phyloP scores from a whole-genome alignment of 1,284 basidiomycete genomes.

The Ganoderma resinaceum region DNA sequence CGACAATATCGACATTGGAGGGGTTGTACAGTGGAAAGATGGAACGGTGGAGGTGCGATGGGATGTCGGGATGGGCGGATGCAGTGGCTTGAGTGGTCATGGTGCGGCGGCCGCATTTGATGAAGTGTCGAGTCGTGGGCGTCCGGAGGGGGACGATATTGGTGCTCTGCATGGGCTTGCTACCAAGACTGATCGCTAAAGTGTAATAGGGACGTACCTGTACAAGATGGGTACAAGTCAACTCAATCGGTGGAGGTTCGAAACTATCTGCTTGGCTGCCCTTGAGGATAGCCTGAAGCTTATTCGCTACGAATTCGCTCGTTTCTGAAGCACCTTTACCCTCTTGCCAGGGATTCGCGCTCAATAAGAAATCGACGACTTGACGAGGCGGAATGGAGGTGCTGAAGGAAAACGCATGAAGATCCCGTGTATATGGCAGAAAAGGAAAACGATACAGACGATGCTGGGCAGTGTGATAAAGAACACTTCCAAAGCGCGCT shows the following conservation, averaged over 20 bases:
- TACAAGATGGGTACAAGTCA: constrained; percentile 57
- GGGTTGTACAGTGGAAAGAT: constrained; percentile 87
- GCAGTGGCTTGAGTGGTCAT: constrained; percentile 46
- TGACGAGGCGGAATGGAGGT: constrained; percentile 57
- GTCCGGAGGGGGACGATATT: constrained; percentile 38
- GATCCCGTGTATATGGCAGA: not conserved
- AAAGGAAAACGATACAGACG: constrained; percentile 47
- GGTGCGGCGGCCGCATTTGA: constrained; percentile 58
- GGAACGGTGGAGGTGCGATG: constrained; percentile 52
- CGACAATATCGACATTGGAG: constrained; percentile 69
- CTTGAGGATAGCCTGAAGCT: constrained; percentile 61
- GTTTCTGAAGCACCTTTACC: constrained; percentile 50
- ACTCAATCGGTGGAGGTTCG: constrained; percentile 61
- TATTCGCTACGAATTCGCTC: constrained; percentile 56
- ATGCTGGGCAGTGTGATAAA: constrained; percentile 40
- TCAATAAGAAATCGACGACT: constrained; percentile 52
- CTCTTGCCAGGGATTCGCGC: constrained; percentile 48
- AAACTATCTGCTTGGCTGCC: constrained; percentile 51
- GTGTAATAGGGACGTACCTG: constrained; percentile 40
- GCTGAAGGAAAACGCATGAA: constrained; percentile 41
- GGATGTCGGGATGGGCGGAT: constrained; percentile 68
- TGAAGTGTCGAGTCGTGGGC: constrained; percentile 50
- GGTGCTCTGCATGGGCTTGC: constrained; percentile 27
- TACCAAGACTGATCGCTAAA: not conserved
- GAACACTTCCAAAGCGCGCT: constrained; percentile 71